These are phyloP conservation scores for Cyanidiococcus yangmingshanensis DNA, from an alignment of 23 red algal species.

Conservation along the genomic window DNA sequence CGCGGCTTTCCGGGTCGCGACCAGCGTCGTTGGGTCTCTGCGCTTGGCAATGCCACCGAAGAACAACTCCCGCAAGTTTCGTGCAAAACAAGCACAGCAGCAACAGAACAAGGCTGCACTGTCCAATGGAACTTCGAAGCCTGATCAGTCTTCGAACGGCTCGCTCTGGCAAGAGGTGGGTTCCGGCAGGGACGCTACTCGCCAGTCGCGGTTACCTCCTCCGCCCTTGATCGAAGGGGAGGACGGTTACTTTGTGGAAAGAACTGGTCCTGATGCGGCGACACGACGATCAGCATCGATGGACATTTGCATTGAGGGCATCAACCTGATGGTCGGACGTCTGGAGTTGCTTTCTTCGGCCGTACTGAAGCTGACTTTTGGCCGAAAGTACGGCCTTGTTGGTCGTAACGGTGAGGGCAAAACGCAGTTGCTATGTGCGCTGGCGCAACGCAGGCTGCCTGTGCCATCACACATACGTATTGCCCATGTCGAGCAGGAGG, in stretches of 20 bases:
- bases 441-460: slow-evolving; percentile 61
- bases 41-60: slow-evolving; percentile 44
- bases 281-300: slow-evolving; percentile 49
- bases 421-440: slow-evolving; percentile 59
- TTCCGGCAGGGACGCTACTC: slow-evolving; percentile 17
- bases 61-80: slow-evolving; percentile 84
- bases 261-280: slow-evolving; percentile 42
- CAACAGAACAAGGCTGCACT: slow-evolving; percentile 34
- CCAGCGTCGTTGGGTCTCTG: too few relatives aligned
- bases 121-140: slow-evolving; percentile 21
- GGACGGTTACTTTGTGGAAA: slow-evolving; percentile 8
- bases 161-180: neutral
- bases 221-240: neutral
- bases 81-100: slow-evolving; percentile 28
- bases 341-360: slow-evolving; percentile 23
- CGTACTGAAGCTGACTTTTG: slow-evolving; percentile 62
- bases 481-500: slow-evolving; percentile 59
- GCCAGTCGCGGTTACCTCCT: neutral
- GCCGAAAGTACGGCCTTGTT: slow-evolving; percentile 76
- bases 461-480: slow-evolving; percentile 83
- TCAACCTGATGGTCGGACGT: slow-evolving; percentile 26
- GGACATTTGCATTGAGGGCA: slow-evolving; percentile 68
- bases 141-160: neutral
- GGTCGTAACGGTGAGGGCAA: slow-evolving; percentile 87
- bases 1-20: too few relatives aligned